phyloP scores from a whole-genome alignment of 164 flowering plant species.

The Vitis rupestris region DNA sequence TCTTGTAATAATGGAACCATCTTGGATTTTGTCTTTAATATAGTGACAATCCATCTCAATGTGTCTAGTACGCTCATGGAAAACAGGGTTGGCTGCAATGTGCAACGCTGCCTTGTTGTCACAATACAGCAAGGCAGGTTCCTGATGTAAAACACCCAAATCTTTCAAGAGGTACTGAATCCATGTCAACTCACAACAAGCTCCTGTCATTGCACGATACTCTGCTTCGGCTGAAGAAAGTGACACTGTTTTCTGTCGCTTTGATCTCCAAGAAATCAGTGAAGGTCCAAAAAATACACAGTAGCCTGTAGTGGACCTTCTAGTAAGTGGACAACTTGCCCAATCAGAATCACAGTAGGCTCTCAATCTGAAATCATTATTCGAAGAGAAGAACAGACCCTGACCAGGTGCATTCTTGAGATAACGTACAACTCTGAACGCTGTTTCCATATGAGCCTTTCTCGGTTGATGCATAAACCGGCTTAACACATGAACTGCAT shows the following conservation, averaged over 20 bases:
- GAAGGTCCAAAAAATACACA: neutral
- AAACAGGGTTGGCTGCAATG: neutral
- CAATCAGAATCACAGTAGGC: neutral
- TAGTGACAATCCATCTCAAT: conserved; percentile 5
- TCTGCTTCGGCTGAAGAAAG: neutral
- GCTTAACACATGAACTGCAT: neutral
- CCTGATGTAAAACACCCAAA: conserved; percentile 1
- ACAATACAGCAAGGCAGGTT: neutral
- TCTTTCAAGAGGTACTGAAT: neutral
- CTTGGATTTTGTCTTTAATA: neutral
- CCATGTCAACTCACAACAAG: neutral
- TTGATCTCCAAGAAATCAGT: neutral
- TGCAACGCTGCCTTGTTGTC: neutral
- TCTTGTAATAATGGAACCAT: neutral
- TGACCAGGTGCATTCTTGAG: neutral
- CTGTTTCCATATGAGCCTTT: conserved; percentile 3
- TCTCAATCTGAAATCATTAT: neutral
- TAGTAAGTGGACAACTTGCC: conserved; percentile 1
- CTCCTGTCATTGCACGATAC: neutral
- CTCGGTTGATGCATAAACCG: neutral
- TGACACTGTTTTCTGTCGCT: neutral
- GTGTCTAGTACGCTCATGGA: neutral
- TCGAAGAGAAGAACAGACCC: neutral
- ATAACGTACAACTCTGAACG: neutral
- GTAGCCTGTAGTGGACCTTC: neutral